A percentile compares a stretch with the other conserved stretches of the same genome.
phyloP scores from a whole-genome alignment of 805 yeast genomes.

The Candida bentonensis region DNA sequence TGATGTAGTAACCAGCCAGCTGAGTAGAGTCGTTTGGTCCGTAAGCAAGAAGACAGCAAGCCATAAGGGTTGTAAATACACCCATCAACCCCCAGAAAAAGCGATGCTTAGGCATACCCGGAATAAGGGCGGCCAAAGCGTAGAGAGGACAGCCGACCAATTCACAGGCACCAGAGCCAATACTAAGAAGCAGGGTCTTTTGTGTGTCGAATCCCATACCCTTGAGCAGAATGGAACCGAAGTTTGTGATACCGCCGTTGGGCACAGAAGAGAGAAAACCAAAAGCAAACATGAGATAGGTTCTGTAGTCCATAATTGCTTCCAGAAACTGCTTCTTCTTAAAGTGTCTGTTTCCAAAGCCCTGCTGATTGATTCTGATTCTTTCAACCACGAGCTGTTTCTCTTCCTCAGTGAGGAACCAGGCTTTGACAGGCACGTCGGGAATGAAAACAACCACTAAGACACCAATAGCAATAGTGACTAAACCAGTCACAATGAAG shows the following conservation, averaged over 20 bases:
- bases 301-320: constrained; percentile 32
- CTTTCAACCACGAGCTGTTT: constrained; percentile 33
- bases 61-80: constrained; percentile 30
- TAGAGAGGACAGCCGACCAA: constrained; percentile 8
- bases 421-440: constrained; percentile 35
- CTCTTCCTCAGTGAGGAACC: constrained; percentile 32
- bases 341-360: constrained; percentile 40
- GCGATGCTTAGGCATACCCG: constrained; percentile 7
- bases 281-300: constrained; percentile 32
- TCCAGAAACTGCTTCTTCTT: constrained; percentile 38
- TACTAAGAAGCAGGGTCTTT: constrained; percentile 27
- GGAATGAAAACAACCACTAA: constrained; percentile 25
- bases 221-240: constrained; percentile 28
- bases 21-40: constrained; percentile 23
- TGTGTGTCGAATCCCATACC: constrained; percentile 2
- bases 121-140: constrained; percentile 8
- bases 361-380: constrained; percentile 38
- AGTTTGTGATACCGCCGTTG: constrained; percentile 41
- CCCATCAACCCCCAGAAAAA: constrained; percentile 32
- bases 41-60: constrained; percentile 32
- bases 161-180: constrained; percentile 32
- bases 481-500: constrained; percentile 39
- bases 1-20: constrained; percentile 28
- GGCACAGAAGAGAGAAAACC: constrained; percentile 29
- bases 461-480: constrained; percentile 28